Percentiles rank a stretch among this genome's conserved stretches.
Evolutionary conservation across 345 rosid genomes (phyloP).

Genomic region (Kandelia obovata): DNA sequence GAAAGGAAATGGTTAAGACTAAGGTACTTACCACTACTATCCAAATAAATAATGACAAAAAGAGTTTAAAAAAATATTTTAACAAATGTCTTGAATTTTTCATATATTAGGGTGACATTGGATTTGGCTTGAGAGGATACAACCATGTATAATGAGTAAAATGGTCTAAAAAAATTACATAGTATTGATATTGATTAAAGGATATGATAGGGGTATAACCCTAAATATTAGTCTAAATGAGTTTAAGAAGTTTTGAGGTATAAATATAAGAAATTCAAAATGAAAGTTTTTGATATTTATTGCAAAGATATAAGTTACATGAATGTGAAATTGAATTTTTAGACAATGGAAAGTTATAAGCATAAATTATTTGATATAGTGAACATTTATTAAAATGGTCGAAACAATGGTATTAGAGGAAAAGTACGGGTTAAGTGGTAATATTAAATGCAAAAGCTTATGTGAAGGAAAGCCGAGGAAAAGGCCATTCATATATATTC

Average conservation of each 20-base stretch:
- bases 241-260: not conserved
- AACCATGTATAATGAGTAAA: not conserved
- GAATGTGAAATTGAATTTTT: not conserved
- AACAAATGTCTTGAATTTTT: not conserved
- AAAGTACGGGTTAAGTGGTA: not conserved
- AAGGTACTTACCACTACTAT: not conserved
- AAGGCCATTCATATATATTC: not conserved
- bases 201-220: not conserved
- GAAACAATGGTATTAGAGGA: not conserved
- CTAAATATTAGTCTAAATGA: not conserved
- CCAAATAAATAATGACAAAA: not conserved
- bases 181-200: not conserved
- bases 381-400: not conserved
- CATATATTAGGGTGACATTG: not conserved
- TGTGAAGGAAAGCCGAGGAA: not conserved
- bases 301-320: not conserved
- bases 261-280: not conserved
- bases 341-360: not conserved
- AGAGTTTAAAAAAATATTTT: not conserved
- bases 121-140: not conserved
- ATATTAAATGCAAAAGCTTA: not conserved
- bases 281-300: not conserved
- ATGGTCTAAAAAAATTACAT: not conserved
- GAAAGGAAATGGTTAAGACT: not conserved
- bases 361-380: not conserved